A percentile compares a stretch with the other conserved stretches of the same genome.
Conservation (phyloP, 352 stramenopile genomes). For the Phytophthora aleatoria region DNA sequence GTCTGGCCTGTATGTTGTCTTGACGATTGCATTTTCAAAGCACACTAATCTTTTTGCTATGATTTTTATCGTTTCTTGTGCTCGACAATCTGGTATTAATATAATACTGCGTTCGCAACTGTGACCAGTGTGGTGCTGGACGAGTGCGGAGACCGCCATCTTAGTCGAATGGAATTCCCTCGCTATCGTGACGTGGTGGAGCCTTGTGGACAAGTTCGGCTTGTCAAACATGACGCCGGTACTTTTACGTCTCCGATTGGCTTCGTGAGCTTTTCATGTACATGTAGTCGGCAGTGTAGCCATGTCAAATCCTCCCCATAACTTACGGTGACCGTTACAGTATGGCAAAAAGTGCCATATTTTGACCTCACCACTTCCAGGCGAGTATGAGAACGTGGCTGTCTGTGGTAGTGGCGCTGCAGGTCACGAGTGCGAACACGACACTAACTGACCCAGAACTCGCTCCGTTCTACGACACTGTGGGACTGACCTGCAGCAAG, state of each 20-base stretch:
- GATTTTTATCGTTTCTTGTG: too few species aligned
- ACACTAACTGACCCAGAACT: constrained; percentile 6
- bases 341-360: too few species aligned
- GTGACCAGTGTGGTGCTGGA: constrained; percentile 10
- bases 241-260: constrained; percentile 13
- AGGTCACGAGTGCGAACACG: constrained; percentile 1
- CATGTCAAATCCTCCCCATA: neutral
- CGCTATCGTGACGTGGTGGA: constrained; percentile 15
- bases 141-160: neutral
- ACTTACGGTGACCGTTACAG: too few species aligned
- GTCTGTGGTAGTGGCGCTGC: constrained; percentile 4
- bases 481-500: constrained; percentile 51
- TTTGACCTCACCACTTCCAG: constrained; percentile 5
- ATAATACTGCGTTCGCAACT: too few species aligned
- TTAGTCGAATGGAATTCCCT: neutral
- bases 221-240: constrained; percentile 15
- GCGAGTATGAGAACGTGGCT: constrained; percentile 1
- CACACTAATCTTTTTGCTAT: too few species aligned
- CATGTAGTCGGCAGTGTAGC: neutral
- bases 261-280: neutral
- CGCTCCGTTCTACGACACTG: constrained; percentile 35
- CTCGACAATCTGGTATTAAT: too few species aligned
- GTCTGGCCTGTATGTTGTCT: too few species aligned
- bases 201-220: neutral
- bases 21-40: too few species aligned